Conservation (phyloP, 352 stramenopile genomes). For the Pythium apleroticum region DNA sequence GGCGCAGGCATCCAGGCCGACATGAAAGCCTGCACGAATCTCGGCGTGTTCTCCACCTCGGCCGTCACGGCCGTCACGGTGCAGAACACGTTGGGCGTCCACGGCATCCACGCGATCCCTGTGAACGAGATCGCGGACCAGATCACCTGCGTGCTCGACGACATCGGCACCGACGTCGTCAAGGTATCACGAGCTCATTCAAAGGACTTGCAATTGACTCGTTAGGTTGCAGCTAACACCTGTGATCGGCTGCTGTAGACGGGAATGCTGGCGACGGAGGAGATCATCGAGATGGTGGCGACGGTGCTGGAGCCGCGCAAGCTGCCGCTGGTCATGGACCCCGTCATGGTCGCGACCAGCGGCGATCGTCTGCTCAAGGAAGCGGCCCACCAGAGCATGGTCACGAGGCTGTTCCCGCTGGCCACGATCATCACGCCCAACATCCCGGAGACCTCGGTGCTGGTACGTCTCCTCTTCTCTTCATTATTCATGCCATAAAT, state of each 20-base stretch:
- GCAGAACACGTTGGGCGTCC: conserved; percentile 66
- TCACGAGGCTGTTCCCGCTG: conserved; percentile 82
- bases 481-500: background rate
- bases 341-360: conserved; percentile 93
- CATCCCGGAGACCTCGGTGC: conserved; percentile 90
- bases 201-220: background rate
- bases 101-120: conserved; percentile 51
- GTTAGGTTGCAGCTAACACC: too few species aligned
- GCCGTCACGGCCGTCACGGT: conserved; percentile 93
- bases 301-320: conserved; percentile 47
- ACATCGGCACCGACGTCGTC: conserved; percentile 87
- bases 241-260: conserved; percentile 55
- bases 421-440: conserved; percentile 92
- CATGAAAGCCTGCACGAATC: conserved; percentile 87
- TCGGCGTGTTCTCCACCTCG: conserved; percentile 80
- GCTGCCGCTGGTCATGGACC: conserved; percentile 86
- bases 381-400: conserved; percentile 65
- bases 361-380: conserved; percentile 82
- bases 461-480: conserved; percentile 46
- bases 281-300: conserved; percentile 76
- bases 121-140: conserved; percentile 71
- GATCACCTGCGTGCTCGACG: conserved; percentile 84
- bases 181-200: conserved; percentile 48
- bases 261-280: conserved; percentile 89
- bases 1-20: conserved; percentile 93